A percentile compares a stretch with the other conserved stretches of the same genome.
Evolutionary conservation across 2,329 filamentous ascomycete species (phyloP).

Genomic region (Lasiodiplodia citricola): DNA sequence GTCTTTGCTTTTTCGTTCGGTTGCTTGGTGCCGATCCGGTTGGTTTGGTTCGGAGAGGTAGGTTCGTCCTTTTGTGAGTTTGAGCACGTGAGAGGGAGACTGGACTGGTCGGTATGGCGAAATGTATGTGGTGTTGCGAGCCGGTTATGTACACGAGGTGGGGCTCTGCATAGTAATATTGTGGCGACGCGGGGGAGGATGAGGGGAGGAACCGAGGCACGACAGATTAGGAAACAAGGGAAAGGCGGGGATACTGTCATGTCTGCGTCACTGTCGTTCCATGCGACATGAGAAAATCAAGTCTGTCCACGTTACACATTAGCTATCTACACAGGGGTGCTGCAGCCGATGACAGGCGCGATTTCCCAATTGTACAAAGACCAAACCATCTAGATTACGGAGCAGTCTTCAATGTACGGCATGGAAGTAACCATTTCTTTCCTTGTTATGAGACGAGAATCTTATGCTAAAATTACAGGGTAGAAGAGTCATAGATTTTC

Average conservation of each 20-base stretch:
- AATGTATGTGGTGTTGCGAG: not conserved
- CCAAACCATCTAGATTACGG: too few species aligned
- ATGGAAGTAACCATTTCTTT: too few species aligned
- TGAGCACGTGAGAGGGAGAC: too few species aligned
- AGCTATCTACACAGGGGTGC: too few species aligned
- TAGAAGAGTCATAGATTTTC: not conserved
- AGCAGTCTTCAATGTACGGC: too few species aligned
- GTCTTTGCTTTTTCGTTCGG: not conserved
- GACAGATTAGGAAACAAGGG: constrained; percentile 1
- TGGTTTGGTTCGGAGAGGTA: not conserved
- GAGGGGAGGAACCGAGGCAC: not conserved
- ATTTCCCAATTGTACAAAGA: too few species aligned
- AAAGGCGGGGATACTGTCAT: not conserved
- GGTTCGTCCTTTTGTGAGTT: not conserved
- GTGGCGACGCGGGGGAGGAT: constrained; percentile 3
- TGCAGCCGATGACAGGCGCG: too few species aligned
- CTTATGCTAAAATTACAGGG: not conserved
- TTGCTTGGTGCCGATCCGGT: not conserved
- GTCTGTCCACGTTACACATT: too few species aligned
- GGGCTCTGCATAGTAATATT: not conserved
- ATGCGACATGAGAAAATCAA: too few species aligned
- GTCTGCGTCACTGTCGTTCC: not conserved
- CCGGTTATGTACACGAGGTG: not conserved
- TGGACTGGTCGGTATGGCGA: not conserved
- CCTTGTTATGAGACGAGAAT: not conserved